These are phyloP conservation scores for Quercus rubra DNA, from an alignment of 306 rosid genomes.

Conservation along the genomic window DNA sequence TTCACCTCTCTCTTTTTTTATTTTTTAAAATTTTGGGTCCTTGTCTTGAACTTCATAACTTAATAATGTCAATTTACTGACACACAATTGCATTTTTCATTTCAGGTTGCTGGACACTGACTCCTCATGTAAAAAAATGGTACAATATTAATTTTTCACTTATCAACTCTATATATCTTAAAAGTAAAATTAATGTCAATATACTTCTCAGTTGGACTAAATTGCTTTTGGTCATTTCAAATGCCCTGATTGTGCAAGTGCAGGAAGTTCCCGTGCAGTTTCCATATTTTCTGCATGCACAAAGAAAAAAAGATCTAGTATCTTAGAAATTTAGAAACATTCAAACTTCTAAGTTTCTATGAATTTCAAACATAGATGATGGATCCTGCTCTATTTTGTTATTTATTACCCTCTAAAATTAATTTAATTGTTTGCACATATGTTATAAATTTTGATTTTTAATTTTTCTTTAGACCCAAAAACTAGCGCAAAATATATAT, in stretches of 20 bases:
- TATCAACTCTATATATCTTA: background rate
- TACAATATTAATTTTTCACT: background rate
- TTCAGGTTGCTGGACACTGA: slow-evolving; percentile 43
- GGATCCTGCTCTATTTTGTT: background rate
- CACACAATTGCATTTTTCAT: background rate
- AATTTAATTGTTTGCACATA: background rate
- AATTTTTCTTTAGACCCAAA: background rate
- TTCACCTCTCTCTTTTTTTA: no score
- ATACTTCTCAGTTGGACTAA: background rate
- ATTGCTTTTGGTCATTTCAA: background rate
- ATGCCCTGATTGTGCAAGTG: background rate
- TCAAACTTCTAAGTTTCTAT: background rate
- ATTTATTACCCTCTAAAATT: background rate
- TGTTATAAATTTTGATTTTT: background rate
- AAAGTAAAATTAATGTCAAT: background rate
- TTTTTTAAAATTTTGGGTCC: background rate
- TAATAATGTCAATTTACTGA: background rate
- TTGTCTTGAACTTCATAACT: background rate
- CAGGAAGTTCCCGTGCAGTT: background rate
- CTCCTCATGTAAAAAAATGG: slow-evolving; percentile 35
- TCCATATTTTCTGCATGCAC: background rate
- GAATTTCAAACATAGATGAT: background rate
- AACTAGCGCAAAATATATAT: background rate
- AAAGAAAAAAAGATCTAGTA: background rate
- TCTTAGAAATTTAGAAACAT: background rate